Conservation (phyloP, 345 rosid species). For the Triadica sebifera region DNA sequence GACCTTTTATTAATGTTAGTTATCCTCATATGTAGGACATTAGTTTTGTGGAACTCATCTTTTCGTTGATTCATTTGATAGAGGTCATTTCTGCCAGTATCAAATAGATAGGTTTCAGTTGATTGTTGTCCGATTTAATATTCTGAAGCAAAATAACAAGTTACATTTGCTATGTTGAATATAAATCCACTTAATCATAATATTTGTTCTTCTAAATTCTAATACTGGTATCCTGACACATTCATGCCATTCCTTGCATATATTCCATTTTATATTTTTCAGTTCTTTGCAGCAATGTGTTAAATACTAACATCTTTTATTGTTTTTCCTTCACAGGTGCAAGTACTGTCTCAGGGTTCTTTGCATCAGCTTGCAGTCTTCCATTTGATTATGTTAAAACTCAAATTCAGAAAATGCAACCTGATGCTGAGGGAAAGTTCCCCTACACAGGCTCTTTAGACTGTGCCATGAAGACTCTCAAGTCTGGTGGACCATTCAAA, state of each 20-base stretch:
- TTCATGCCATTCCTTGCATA: not conserved
- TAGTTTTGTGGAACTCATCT: not conserved
- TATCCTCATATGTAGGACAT: not conserved
- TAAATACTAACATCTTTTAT: not conserved
- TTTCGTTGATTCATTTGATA: not conserved
- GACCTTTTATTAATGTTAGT: not conserved
- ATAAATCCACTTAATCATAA: not conserved
- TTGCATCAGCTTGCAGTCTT: constrained; percentile 90
- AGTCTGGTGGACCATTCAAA: constrained; percentile 81
- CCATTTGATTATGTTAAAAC: constrained; percentile 98
- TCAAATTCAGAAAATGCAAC: constrained; percentile 99
- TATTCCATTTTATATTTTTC: not conserved
- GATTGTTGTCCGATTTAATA: not conserved
- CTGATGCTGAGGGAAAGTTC: constrained; percentile 86
- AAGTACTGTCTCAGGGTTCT: constrained; percentile 86
- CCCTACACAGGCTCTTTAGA: constrained; percentile 90
- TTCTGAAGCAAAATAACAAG: not conserved
- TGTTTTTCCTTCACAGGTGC: constrained; percentile 53
- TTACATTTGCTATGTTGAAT: not conserved
- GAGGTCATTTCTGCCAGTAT: not conserved
- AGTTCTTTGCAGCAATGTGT: too few species aligned
- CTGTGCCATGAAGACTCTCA: constrained; percentile 77
- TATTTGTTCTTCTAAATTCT: not conserved
- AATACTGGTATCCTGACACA: not conserved
- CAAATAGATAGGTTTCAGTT: too few species aligned